Conservation (phyloP, 2,329 filamentous ascomycete species). For the Fusarium decemcellulare region DNA sequence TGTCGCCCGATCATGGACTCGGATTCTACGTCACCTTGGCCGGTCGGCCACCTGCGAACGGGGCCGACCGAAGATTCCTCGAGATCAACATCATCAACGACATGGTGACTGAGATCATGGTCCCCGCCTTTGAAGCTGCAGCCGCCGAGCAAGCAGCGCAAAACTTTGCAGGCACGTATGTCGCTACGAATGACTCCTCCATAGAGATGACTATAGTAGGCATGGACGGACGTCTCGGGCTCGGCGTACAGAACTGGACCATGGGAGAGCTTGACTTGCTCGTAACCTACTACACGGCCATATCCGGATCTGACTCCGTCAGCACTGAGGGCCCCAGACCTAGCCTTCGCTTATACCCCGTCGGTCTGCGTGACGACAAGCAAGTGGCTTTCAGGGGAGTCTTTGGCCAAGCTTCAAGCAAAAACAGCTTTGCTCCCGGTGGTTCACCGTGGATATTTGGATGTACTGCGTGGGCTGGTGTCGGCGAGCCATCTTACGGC, state of each 20-base stretch:
- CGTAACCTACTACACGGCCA: background rate
- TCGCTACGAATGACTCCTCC: background rate
- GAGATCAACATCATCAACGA: conserved; percentile 8
- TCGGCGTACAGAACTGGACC: conserved; percentile 19
- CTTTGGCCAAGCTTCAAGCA: background rate
- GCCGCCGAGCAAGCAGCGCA: background rate
- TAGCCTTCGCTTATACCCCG: background rate
- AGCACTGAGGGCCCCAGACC: background rate
- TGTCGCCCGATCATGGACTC: conserved; percentile 13
- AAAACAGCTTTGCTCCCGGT: background rate
- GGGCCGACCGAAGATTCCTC: background rate
- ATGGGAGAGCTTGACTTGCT: background rate
- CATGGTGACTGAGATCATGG: background rate
- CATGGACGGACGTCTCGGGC: background rate
- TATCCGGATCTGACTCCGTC: background rate
- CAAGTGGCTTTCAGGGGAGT: background rate
- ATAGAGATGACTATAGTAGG: background rate
- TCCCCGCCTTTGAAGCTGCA: background rate
- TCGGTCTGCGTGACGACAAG: background rate
- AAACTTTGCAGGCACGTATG: background rate
- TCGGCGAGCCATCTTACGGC: conserved; percentile 6
- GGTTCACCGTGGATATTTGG: background rate
- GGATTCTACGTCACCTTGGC: conserved; percentile 3
- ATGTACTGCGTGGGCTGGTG: conserved; percentile 5
- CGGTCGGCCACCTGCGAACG: background rate